A percentile compares a stretch with the other conserved stretches of the same genome.
Evolutionary conservation across 129 eudicot genomes (phyloP).

Genomic region (Calendula officinalis): DNA sequence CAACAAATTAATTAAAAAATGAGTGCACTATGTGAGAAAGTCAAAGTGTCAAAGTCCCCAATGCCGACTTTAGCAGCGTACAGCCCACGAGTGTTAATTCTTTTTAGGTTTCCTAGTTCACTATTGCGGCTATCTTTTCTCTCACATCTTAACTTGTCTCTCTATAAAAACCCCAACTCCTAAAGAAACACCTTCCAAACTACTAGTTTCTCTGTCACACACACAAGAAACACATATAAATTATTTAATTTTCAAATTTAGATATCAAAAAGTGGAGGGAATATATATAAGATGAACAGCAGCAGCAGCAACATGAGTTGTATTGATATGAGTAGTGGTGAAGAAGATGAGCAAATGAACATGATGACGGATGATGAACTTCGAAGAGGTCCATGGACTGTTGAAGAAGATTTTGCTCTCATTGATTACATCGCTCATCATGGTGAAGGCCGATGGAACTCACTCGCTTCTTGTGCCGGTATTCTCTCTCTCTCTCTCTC

Average conservation of each 20-base stretch:
- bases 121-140: constrained; percentile 47
- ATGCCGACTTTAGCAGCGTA: constrained; percentile 30
- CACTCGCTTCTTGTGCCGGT: constrained; percentile 91
- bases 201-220: constrained; percentile 31
- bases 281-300: constrained; percentile 4
- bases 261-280: not conserved
- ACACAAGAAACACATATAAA: constrained; percentile 8
- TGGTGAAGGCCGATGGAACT: constrained; percentile 97
- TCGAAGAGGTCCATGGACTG: constrained; percentile 95
- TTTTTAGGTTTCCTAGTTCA: constrained; percentile 10
- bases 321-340: constrained; percentile 21
- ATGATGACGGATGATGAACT: constrained; percentile 45
- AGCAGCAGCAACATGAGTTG: no score
- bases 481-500: not conserved
- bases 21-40: no score
- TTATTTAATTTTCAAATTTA: not conserved
- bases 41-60: constrained; percentile 14
- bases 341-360: constrained; percentile 42
- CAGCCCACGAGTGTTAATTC: not conserved
- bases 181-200: not conserved
- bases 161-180: constrained; percentile 58
- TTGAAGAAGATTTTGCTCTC: constrained; percentile 87
- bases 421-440: constrained; percentile 73
- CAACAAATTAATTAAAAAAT: no score
- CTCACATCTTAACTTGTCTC: constrained; percentile 31